Percentiles rank a stretch among this genome's conserved stretches.
Conservation (phyloP, 306 rosid species). For the Sesbania bispinosa region DNA sequence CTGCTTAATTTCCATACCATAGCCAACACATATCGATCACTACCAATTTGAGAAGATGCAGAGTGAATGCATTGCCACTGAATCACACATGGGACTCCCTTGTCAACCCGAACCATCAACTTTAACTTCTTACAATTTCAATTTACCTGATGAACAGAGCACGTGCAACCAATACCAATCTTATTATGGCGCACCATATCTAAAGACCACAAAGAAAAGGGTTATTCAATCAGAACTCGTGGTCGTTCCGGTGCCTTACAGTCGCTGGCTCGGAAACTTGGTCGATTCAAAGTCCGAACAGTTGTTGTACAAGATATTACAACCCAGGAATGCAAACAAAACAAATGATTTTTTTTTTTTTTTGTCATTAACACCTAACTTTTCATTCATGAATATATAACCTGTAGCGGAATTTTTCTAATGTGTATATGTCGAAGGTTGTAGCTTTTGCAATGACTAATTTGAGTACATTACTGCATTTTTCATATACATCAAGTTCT, state of each 20-base stretch:
- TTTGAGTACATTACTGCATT: too few species aligned
- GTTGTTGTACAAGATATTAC: not conserved
- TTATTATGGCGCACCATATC: not conserved
- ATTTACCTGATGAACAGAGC: not conserved
- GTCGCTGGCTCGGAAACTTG: constrained; percentile 24
- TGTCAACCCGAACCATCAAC: not conserved
- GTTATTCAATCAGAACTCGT: constrained; percentile 27
- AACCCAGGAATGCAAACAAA: not conserved
- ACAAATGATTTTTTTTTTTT: not conserved
- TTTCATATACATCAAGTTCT: too few species aligned
- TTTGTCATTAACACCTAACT: too few species aligned
- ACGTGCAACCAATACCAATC: not conserved
- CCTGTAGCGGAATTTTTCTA: not conserved
- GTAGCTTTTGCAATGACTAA: too few species aligned
- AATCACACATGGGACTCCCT: not conserved
- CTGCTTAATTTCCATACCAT: not conserved
- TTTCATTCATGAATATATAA: not conserved
- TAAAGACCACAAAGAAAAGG: not conserved
- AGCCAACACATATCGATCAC: not conserved
- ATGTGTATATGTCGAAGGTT: not conserved
- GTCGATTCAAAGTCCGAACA: constrained; percentile 32
- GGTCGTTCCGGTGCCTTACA: constrained; percentile 20
- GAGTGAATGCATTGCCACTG: not conserved
- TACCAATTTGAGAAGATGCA: not conserved
- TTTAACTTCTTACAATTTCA: not conserved